These are phyloP conservation scores for Aspergillus incahuasiensis DNA, from an alignment of 495 filamentous ascomycete species.

Conservation along the genomic window DNA sequence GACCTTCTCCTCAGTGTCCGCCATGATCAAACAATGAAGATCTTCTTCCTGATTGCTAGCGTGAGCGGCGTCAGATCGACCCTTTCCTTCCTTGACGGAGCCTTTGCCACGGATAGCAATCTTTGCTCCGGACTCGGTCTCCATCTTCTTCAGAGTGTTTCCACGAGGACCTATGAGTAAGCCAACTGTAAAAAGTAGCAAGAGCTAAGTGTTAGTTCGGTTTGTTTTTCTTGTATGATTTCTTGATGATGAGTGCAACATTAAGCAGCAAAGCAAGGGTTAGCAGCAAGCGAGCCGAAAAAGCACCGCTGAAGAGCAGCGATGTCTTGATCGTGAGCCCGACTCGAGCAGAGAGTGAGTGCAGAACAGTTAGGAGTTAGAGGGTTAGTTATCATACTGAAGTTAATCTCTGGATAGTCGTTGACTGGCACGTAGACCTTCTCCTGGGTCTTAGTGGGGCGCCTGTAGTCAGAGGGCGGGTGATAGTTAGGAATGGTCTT, in stretches of 20 bases:
- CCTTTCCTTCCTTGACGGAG: slow-evolving; percentile 99
- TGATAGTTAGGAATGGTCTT: slow-evolving; percentile 98
- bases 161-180: slow-evolving; percentile 99
- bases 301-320: slow-evolving; percentile 28
- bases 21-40: slow-evolving; percentile 98
- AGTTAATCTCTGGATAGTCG: slow-evolving; percentile 99
- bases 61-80: slow-evolving; percentile 95
- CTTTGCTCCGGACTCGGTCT: slow-evolving; percentile 91
- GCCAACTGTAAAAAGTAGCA: slow-evolving; percentile 87
- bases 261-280: slow-evolving; percentile 47
- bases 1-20: slow-evolving; percentile 96
- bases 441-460: slow-evolving; percentile 98
- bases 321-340: slow-evolving; percentile 37
- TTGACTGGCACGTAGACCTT: slow-evolving; percentile 99
- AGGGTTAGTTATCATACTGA: slow-evolving; percentile 99
- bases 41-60: slow-evolving; percentile 99
- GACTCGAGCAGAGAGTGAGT: slow-evolving; percentile 47
- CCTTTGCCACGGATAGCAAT: slow-evolving; percentile 99
- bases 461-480: slow-evolving; percentile 93
- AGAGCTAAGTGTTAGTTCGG: slow-evolving; percentile 77
- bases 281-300: slow-evolving; percentile 55
- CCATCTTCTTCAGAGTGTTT: slow-evolving; percentile 99
- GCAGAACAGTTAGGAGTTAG: slow-evolving; percentile 70
- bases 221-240: slow-evolving; percentile 40
- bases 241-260: slow-evolving; percentile 26